Percentiles rank a stretch among this genome's conserved stretches.
Conservation (phyloP, 371 early-diverging fungal genomes). For the Nematocida sp. region DNA sequence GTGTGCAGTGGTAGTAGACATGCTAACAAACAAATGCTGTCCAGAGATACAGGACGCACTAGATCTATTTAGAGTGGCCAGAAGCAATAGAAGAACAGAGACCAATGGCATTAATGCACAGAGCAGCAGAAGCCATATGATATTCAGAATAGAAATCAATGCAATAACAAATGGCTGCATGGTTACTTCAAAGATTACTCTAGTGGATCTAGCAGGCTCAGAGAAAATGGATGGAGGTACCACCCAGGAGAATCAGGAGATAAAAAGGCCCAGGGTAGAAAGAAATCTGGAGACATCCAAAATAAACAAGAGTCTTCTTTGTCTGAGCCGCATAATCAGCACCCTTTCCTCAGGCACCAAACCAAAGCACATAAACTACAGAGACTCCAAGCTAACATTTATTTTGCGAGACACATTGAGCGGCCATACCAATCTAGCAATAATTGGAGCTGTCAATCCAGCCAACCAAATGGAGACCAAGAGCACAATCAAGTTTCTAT, state of each 20-base stretch:
- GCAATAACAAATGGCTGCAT: slow-evolving; percentile 58
- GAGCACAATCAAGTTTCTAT: slow-evolving; percentile 61
- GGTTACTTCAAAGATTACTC: slow-evolving; percentile 66
- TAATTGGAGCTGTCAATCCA: slow-evolving; percentile 66
- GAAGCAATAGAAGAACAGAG: background rate
- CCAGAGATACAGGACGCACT: slow-evolving; percentile 64
- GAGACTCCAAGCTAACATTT: slow-evolving; percentile 71
- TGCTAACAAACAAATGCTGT: slow-evolving; percentile 65
- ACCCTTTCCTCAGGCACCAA: slow-evolving; percentile 67
- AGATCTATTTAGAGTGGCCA: slow-evolving; percentile 8
- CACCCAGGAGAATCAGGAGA: background rate
- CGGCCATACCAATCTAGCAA: slow-evolving; percentile 69
- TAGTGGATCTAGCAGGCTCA: slow-evolving; percentile 73
- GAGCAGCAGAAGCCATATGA: slow-evolving; percentile 61
- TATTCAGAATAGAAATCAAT: slow-evolving; percentile 68
- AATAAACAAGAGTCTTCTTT: slow-evolving; percentile 70
- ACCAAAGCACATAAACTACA: slow-evolving; percentile 68
- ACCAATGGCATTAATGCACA: slow-evolving; percentile 20
- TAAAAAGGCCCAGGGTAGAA: slow-evolving; percentile 16
- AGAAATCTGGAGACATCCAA: slow-evolving; percentile 66
- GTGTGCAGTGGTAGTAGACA: slow-evolving; percentile 66
- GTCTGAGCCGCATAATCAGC: slow-evolving; percentile 69
- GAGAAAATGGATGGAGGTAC: slow-evolving; percentile 66
- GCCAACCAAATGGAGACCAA: slow-evolving; percentile 55
- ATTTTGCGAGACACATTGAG: slow-evolving; percentile 69